phyloP scores from a whole-genome alignment of 768 basidiomycete species.

The Fomitopsis pulvina region DNA sequence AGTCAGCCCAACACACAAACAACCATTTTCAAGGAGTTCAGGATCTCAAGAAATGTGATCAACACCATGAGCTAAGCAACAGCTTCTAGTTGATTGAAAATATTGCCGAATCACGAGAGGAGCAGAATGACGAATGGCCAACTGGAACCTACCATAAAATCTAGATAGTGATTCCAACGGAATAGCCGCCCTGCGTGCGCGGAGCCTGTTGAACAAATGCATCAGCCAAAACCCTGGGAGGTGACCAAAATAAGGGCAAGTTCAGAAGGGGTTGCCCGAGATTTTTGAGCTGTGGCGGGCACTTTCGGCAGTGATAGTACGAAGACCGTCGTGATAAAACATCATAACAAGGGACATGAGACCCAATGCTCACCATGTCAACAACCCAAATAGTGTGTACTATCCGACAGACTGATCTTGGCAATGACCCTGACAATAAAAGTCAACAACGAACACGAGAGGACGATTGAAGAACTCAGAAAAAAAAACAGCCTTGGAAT shows the following conservation, averaged over 20 bases:
- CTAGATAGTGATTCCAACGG: no score
- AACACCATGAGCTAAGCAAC: conserved; percentile 59
- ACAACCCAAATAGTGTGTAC: not conserved
- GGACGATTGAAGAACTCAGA: conserved; percentile 36
- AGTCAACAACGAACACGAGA: not conserved
- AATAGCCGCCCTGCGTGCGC: not conserved
- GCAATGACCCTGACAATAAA: not conserved
- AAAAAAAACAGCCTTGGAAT: conserved; percentile 77
- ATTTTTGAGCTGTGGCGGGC: conserved; percentile 87
- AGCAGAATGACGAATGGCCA: no score
- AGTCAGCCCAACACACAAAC: not conserved
- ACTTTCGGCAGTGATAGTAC: conserved; percentile 77
- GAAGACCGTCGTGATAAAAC: conserved; percentile 92
- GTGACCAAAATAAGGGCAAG: conserved; percentile 8
- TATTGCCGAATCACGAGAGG: conserved; percentile 17
- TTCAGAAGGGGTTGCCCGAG: conserved; percentile 82
- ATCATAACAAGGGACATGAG: conserved; percentile 39
- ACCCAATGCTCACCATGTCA: not conserved
- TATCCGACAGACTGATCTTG: not conserved
- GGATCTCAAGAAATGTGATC: not conserved
- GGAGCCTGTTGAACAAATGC: not conserved
- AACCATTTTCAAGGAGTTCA: not conserved
- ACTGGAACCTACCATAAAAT: no score
- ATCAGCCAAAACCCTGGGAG: conserved; percentile 6
- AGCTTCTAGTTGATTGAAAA: conserved; percentile 84